Evolutionary conservation across 176 grass and related monocot species (phyloP), one percentile per base, ranked within the genome.

Genomic region (Calamus simplicifolius): DNA sequence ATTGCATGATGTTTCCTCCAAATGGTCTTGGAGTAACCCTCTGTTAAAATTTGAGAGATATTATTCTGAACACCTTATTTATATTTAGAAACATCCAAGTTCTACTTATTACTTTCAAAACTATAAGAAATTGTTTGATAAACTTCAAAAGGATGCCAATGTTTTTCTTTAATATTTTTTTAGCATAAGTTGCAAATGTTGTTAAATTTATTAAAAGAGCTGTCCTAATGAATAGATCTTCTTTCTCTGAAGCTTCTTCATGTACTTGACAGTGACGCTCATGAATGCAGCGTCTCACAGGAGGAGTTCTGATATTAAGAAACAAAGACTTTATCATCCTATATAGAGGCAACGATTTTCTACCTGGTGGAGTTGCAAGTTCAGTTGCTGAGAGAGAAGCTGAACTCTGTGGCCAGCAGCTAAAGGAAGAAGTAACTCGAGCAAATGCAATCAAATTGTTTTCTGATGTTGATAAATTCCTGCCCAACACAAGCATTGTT

Each of bases 341-440:
- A 55, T 97, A 92, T 72, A 85, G 93, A 88, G 87, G 93, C 27
- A 97, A 97, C 57, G 93, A 92, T 82, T 92, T 97, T 74, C 79
- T 97, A 58, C 79, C 93, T 16, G 53, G 66, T 78, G 71, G 72
- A 52, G 78, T 97, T 64, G 73, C 73, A 51, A 58, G 68, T 64
- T 64, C 52, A 62, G 68, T 92, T 70, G 73, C 76, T 75, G 49
- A 78, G 59, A 75, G 73, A 71, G 87, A 97, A 57, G 69, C 74
- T 27, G 49, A 70, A 68, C 66, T 97, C 50, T 29, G 78, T 70
- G 78, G 68, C 50, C 64, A 80, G 68, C 93, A 91, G 23, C 56
- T 67, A 50, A 81, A 78, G 68, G 93, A 97, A 82, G 93, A 97
- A 65, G 84, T 85, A 71, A 84, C 87, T 7, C 83, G 87, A 75